These are phyloP conservation scores for Durio zibethinus DNA, from an alignment of 345 rosid species.

Conservation along the genomic window DNA sequence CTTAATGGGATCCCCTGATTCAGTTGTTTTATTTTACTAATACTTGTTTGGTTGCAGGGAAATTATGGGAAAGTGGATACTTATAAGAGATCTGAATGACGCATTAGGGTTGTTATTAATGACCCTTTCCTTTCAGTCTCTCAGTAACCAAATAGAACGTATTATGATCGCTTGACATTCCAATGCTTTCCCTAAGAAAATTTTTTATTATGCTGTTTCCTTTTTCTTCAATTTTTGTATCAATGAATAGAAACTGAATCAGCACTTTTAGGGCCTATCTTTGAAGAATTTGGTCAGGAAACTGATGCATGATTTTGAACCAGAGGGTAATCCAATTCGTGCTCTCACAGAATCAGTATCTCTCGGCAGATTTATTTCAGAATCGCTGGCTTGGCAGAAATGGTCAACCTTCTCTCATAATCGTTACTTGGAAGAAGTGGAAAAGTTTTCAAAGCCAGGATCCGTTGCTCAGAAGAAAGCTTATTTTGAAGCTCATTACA, in stretches of 20 bases:
- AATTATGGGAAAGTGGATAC: background rate
- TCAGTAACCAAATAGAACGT: background rate
- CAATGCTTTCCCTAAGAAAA: background rate
- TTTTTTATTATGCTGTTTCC: background rate
- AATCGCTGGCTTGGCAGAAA: conserved; percentile 75
- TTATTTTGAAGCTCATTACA: conserved; percentile 80
- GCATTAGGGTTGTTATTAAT: background rate
- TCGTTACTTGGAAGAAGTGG: conserved; percentile 80
- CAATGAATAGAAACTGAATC: background rate
- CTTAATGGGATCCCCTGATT: background rate
- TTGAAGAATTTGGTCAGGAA: background rate
- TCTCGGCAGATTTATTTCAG: conserved; percentile 76
- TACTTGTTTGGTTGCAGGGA: background rate
- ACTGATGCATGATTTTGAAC: conserved; percentile 5
- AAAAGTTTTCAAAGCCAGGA: conserved; percentile 78
- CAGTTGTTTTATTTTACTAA: background rate
- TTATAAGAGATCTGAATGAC: background rate
- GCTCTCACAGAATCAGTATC: conserved; percentile 73
- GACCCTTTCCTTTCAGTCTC: conserved; percentile 3
- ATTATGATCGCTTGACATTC: background rate
- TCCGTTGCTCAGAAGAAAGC: conserved; percentile 91
- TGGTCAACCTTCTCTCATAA: conserved; percentile 92
- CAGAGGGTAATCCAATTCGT: conserved; percentile 54
- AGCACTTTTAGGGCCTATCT: background rate
- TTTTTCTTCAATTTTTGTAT: background rate